These are phyloP conservation scores for Peribolospora baueri DNA, from an alignment of 768 basidiomycete species.

Conservation along the genomic window DNA sequence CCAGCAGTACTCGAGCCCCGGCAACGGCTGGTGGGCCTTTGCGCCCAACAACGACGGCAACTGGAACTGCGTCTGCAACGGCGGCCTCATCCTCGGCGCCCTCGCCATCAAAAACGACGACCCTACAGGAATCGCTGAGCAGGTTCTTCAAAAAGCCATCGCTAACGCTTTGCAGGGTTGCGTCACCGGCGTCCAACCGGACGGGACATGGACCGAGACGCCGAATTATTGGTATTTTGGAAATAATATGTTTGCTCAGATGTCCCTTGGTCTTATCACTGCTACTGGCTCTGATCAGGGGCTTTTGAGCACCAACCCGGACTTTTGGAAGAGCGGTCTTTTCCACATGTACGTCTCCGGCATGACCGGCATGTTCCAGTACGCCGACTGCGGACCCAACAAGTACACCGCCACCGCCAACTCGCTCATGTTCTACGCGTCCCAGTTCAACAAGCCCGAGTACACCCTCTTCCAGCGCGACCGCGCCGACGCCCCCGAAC, in stretches of 20 bases:
- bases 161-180: constrained; percentile 58
- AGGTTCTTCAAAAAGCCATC: constrained; percentile 42
- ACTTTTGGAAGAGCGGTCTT: constrained; percentile 42
- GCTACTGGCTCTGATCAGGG: constrained; percentile 68
- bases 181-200: constrained; percentile 26
- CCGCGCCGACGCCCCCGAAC: constrained; percentile 36
- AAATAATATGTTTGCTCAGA: constrained; percentile 36
- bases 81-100: constrained; percentile 64
- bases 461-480: constrained; percentile 83
- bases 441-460: constrained; percentile 39
- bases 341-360: constrained; percentile 81
- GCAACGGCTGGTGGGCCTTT: constrained; percentile 50
- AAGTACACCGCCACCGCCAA: constrained; percentile 90
- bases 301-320: constrained; percentile 44
- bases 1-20: constrained; percentile 26
- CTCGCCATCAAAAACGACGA: constrained; percentile 64
- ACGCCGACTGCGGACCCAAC: constrained; percentile 61
- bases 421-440: constrained; percentile 50
- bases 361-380: constrained; percentile 57
- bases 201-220: constrained; percentile 85
- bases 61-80: constrained; percentile 91
- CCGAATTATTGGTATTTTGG: constrained; percentile 38
- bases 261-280: constrained; percentile 52
- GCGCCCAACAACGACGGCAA: constrained; percentile 34
- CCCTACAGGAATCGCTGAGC: constrained; percentile 40